phyloP scores from a whole-genome alignment of 352 stramenopile species.

The Phytophthora meadii region DNA sequence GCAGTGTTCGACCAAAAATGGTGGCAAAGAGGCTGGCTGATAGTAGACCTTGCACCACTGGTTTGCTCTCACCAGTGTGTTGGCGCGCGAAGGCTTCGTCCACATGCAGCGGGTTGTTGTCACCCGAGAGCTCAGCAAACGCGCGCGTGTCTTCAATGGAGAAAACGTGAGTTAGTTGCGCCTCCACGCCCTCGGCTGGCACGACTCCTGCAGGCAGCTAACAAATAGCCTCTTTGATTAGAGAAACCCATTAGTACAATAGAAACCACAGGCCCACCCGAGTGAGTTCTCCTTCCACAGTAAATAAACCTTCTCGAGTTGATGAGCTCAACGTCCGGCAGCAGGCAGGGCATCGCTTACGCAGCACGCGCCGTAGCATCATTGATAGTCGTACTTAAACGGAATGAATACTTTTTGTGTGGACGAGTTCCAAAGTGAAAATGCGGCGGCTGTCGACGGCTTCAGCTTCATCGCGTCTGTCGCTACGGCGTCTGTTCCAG shows the following conservation, averaged over 20 bases:
- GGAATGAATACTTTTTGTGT: slow-evolving; percentile 14
- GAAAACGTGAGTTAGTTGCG: slow-evolving; percentile 67
- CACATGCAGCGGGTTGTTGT: slow-evolving; percentile 83
- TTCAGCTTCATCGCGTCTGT: slow-evolving; percentile 29
- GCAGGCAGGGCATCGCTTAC: background rate
- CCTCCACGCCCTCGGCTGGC: slow-evolving; percentile 63
- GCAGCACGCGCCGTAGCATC: slow-evolving; percentile 1
- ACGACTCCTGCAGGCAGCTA: slow-evolving; percentile 59
- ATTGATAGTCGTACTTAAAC: slow-evolving; percentile 28
- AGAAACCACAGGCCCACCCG: slow-evolving; percentile 19
- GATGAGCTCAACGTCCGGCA: slow-evolving; percentile 27
- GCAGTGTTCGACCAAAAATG: slow-evolving; percentile 79
- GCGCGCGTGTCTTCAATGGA: slow-evolving; percentile 58
- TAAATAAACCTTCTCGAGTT: slow-evolving; percentile 16
- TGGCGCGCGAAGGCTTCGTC: slow-evolving; percentile 49
- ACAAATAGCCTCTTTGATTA: background rate
- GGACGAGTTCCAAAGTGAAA: slow-evolving; percentile 7
- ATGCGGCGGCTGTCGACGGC: slow-evolving; percentile 48
- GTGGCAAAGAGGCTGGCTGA: slow-evolving; percentile 83
- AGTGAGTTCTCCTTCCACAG: slow-evolving; percentile 46
- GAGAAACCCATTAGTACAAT: background rate
- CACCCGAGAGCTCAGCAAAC: slow-evolving; percentile 73
- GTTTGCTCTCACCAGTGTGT: slow-evolving; percentile 35
- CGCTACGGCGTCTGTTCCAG: slow-evolving; percentile 44
- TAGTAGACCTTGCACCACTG: slow-evolving; percentile 84